Conservation (phyloP, 2,329 filamentous ascomycete genomes). For the Pseudogymnoascus sp. region DNA sequence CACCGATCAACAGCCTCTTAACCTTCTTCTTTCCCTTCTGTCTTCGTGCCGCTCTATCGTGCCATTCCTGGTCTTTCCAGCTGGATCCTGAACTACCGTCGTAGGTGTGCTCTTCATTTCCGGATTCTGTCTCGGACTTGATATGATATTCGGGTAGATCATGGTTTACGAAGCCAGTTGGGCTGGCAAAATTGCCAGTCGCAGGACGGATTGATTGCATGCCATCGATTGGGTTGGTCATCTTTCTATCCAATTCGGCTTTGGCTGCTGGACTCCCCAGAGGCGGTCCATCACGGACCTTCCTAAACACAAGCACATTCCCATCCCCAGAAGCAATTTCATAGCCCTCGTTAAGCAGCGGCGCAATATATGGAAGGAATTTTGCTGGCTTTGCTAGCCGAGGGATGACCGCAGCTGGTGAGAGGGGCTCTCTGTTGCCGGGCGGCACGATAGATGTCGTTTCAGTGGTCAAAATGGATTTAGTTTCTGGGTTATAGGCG, state of each 20-base stretch:
- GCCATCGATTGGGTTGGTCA: constrained; percentile 46
- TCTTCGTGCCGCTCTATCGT: constrained; percentile 25
- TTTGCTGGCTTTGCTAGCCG: constrained; percentile 53
- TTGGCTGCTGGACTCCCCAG: constrained; percentile 26
- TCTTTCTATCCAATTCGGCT: constrained; percentile 45
- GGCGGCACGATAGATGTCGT: constrained; percentile 47
- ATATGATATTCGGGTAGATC: constrained; percentile 37
- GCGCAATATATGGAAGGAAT: constrained; percentile 55
- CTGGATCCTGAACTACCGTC: constrained; percentile 34
- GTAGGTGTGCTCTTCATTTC: constrained; percentile 40
- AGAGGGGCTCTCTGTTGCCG: constrained; percentile 37
- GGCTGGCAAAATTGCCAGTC: constrained; percentile 52
- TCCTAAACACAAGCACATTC: constrained; percentile 58
- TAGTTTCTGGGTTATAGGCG: constrained; percentile 52
- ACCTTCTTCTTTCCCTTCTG: constrained; percentile 32
- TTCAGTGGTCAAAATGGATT: constrained; percentile 49
- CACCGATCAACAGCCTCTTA: constrained; percentile 44
- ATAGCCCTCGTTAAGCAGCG: constrained; percentile 52
- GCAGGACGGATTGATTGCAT: constrained; percentile 30
- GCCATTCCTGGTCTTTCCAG: constrained; percentile 20
- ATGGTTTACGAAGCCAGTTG: constrained; percentile 58
- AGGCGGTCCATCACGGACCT: constrained; percentile 35
- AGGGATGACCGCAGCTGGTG: constrained; percentile 51
- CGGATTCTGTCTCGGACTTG: constrained; percentile 37
- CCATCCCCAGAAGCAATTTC: constrained; percentile 56